Conservation (phyloP, 768 basidiomycete genomes). For the Kondoa malvinella region DNA sequence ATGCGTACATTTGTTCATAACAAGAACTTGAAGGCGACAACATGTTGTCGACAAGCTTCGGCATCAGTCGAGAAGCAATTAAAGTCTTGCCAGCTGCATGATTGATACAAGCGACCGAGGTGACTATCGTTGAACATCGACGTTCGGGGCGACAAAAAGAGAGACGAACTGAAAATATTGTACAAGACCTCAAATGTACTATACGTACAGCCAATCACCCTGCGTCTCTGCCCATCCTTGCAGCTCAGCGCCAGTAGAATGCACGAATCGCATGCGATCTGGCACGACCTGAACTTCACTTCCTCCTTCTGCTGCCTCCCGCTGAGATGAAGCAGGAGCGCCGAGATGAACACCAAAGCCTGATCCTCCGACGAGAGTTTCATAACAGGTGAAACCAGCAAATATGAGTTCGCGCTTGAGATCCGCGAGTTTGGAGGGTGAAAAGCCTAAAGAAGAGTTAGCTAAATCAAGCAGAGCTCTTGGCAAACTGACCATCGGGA, state of each 20-base stretch:
- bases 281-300: conserved; percentile 18
- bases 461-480: neutral
- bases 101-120: too few species aligned
- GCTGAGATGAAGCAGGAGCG: neutral
- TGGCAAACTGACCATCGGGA: conserved; percentile 56
- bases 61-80: too few species aligned
- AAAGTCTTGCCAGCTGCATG: too few species aligned
- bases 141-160: too few species aligned
- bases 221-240: conserved; percentile 15
- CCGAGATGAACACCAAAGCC: conserved; percentile 53
- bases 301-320: conserved; percentile 22
- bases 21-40: too few species aligned
- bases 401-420: conserved; percentile 47
- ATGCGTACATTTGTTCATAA: too few species aligned
- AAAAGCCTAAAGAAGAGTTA: conserved; percentile 46
- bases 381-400: conserved; percentile 61
- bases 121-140: too few species aligned
- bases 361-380: conserved; percentile 81
- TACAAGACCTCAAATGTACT: neutral
- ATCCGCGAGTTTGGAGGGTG: conserved; percentile 41
- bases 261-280: conserved; percentile 13
- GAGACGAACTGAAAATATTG: neutral
- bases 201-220: conserved; percentile 20
- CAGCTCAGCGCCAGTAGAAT: conserved; percentile 15
- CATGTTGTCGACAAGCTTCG: too few species aligned